These are phyloP conservation scores for Ogataea allantospora DNA, from an alignment of 805 yeast species.

Conservation along the genomic window DNA sequence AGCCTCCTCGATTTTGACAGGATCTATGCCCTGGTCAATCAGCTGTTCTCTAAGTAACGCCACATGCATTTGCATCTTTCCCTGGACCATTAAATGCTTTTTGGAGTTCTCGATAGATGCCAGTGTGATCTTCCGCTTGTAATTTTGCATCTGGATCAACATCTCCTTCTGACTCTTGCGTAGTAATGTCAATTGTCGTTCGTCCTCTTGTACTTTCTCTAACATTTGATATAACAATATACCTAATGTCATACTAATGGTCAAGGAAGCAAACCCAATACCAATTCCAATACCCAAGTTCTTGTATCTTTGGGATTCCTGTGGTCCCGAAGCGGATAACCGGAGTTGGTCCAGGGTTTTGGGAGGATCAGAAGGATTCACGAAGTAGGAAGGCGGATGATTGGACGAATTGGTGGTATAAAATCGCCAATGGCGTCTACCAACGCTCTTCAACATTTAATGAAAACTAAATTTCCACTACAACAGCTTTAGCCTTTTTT, in stretches of 20 bases:
- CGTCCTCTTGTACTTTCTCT: constrained; percentile 26
- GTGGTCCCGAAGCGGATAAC: not conserved
- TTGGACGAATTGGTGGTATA: constrained; percentile 2
- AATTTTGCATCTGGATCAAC: constrained; percentile 49
- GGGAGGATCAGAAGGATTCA: constrained; percentile 25
- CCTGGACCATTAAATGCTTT: constrained; percentile 45
- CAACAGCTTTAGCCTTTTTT: not conserved
- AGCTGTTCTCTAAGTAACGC: constrained; percentile 64
- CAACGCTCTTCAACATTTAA: constrained; percentile 5
- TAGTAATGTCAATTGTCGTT: constrained; percentile 24
- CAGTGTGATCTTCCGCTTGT: constrained; percentile 50
- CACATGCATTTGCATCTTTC: constrained; percentile 64
- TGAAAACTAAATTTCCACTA: not conserved
- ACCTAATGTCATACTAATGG: constrained; percentile 16
- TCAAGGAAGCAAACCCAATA: constrained; percentile 16
- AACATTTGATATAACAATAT: constrained; percentile 11
- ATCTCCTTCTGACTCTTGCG: constrained; percentile 33
- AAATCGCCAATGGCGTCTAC: constrained; percentile 5
- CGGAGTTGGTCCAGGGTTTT: constrained; percentile 31
- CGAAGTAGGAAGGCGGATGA: constrained; percentile 27
- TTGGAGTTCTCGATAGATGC: constrained; percentile 53
- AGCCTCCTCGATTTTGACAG: constrained; percentile 54
- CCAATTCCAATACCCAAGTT: constrained; percentile 20
- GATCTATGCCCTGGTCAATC: constrained; percentile 54
- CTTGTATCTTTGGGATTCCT: constrained; percentile 7